Base-by-base conservation (phyloP, 805 yeast species). In the Ogataea angusta region DNA sequence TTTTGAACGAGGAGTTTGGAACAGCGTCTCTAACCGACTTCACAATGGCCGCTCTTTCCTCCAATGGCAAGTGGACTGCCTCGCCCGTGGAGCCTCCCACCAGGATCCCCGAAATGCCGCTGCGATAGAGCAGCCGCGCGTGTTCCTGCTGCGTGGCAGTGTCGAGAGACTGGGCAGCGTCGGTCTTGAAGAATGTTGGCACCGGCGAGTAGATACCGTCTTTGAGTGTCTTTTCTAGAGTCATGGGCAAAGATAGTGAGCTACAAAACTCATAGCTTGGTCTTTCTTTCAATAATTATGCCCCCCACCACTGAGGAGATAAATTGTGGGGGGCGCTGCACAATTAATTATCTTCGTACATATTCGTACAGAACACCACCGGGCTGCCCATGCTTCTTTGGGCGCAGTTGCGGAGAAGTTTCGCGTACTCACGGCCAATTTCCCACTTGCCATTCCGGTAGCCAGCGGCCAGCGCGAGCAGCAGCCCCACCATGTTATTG, bases 81-180 rank as follows among this genome's bases (percentile, higher is more conserved):
- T 75, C 80, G 26, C 80, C 81, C n/a, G 78, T 75, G 14, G 78
- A 73, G 4, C 80, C 80, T 44, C 72, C 62, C 10, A 73, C 55
- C 14, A 73, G 70, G 4, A 72, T 56, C 12, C 81, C 81, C 30
- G 56, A 45, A 38, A 75, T 67, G 8, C 80, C 80, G 38, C 61
- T 62, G 10, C 65, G 50, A 27, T 69, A 58, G 35, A 75, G 60
- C 53, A 54, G 63, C 36, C 66, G 60, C 25, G 78, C 70, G 48
- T 75, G 80, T 35, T 59, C 52, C 33, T 63, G 55, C 54, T 74
- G 78, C 21, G 78, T 51, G 4, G 64, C 73, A 29, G 59, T 50
- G 51, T 75, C 78, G 17, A 74, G 38, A 8, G 47, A 38, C 34
- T 42, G 34, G 9, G 35, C 40, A 10, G 18, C 26, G 29, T 67